Base-by-base conservation (phyloP, 352 stramenopile species). In the Phytopythium aichiense region DNA sequence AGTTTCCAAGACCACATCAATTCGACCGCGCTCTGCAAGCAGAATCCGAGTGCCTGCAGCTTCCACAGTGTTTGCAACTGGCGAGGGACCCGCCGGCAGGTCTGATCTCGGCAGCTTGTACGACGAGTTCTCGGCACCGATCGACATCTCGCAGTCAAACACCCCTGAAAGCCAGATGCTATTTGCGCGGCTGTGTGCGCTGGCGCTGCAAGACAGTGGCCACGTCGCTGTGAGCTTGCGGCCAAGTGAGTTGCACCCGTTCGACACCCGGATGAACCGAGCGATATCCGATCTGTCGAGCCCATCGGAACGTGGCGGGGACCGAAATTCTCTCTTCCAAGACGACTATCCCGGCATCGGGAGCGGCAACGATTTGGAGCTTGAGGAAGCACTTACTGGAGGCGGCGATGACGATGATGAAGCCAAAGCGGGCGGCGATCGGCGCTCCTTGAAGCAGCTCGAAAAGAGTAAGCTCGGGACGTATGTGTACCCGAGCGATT, bases 401-500 rank as follows among this genome's bases (percentile, higher is more conserved):
- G 56, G 30, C 25, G 13, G 23, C 1, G 33, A 51, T 7, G 40
- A n/a, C 31, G 63, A 71, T 6, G 46, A 56, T 22, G 60, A 72
- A 35, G 37, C 46, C 20, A 73, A 71, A 59, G 49, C 56, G 18
- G 42, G 30, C 7, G 53, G 55, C n/a, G 60, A 69, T 25, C 66
- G 70, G 45, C 76, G 83, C 61, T 81, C 78, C 15, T 67, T 90
- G 15, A 86, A 88, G 54, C 76, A 86, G 54, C 63, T 88, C 25
- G 76, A 74, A 38, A 87, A 83, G 46, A 70, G 78, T 0, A 79
- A 81, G 61, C 63, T 87, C 58, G 78, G 82, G 2, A 83, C 79
- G 7, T 85, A 89, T 48, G 69, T 89, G 23, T 91, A 90, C 56
- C 81, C 82, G 13, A 90, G 77, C 28, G 84, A 93, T 33, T 72